Base-by-base conservation (phyloP, 2,329 filamentous ascomycete species). In the Paracamarosporium sp. region DNA sequence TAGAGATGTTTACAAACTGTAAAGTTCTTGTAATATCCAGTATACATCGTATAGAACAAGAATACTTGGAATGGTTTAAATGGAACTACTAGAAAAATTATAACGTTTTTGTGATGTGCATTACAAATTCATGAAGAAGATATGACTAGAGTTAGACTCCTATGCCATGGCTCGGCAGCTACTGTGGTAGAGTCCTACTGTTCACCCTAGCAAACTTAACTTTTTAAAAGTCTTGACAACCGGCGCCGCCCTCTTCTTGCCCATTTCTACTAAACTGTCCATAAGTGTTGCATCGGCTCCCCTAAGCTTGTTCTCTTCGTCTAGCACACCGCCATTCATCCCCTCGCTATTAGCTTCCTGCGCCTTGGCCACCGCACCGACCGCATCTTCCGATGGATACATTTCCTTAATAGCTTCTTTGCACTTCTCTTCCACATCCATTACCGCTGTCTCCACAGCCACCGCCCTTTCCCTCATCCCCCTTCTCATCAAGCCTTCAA, bases 391-490 rank as follows among this genome's bases (percentile, higher is more conserved):
- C 8, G 60, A 45, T 3, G 59, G 50, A 60, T 72, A 75, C 53
- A 76, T 66, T 67, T 96, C 90, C 9, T 78, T 81, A 15, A 93
- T 82, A 41, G 90, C 89, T 7, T 79, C 81, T 62, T 78, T 78
- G 73, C 92, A 96, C 60, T 87, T 84, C 43, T 86, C 87, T 9
- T 92, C 79, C 0, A 98, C 89, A 62, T 95, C 92, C 5, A 79
- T 83, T 79, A 94, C 87, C 25, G 91, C 84, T 8, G 80, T 83
- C 76, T 95, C 90, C 3, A 96, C 86, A 6, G 92, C 90, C 13
- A 87, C 83, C 4, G 93, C 95, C 48, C 93, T 85, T 80, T 98
- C 95, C 43, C 91, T 84, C 95, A 98, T 98, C 20, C 86, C 86
- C 31, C 95, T 82, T 55, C 93, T 85, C 60, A 93, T 82, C 56